phyloP scores from a whole-genome alignment of 495 filamentous ascomycete species.

The Venustampulla echinocandica region DNA sequence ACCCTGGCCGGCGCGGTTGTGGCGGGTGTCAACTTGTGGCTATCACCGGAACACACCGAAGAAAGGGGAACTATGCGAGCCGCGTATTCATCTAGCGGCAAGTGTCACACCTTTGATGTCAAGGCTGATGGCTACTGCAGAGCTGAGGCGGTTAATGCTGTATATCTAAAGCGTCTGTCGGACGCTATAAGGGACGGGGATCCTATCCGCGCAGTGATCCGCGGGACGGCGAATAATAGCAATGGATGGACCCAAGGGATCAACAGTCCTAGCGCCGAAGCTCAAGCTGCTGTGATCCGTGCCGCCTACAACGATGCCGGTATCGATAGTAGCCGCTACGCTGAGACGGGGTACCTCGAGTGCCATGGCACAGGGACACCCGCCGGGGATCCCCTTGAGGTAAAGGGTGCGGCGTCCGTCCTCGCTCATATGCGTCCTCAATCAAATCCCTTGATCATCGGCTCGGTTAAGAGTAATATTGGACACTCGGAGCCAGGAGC shows the following conservation, averaged over 20 bases:
- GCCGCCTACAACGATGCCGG: conserved; percentile 39
- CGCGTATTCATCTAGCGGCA: conserved; percentile 29
- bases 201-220: conserved; percentile 53
- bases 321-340: conserved; percentile 35
- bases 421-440: conserved; percentile 25
- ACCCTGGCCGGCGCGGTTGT: conserved; percentile 3
- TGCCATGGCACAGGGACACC: conserved; percentile 40
- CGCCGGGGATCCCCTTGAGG: conserved; percentile 53
- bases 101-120: conserved; percentile 53
- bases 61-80: conserved; percentile 12
- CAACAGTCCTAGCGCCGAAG: conserved; percentile 44
- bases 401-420: conserved; percentile 42
- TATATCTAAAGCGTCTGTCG: conserved; percentile 51
- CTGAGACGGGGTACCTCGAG: conserved; percentile 40
- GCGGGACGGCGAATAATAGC: conserved; percentile 44
- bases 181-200: conserved; percentile 46
- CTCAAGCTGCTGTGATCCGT: conserved; percentile 48
- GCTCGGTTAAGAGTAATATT: conserved; percentile 50
- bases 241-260: conserved; percentile 53
- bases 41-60: neutral
- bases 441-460: conserved; percentile 39
- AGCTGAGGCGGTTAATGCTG: conserved; percentile 51
- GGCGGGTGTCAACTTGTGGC: conserved; percentile 30
- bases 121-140: conserved; percentile 56
- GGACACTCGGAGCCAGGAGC: conserved; percentile 51